Evolutionary conservation across 805 yeast genomes (phyloP).

Genomic region (Lipomyces oligophaga): DNA sequence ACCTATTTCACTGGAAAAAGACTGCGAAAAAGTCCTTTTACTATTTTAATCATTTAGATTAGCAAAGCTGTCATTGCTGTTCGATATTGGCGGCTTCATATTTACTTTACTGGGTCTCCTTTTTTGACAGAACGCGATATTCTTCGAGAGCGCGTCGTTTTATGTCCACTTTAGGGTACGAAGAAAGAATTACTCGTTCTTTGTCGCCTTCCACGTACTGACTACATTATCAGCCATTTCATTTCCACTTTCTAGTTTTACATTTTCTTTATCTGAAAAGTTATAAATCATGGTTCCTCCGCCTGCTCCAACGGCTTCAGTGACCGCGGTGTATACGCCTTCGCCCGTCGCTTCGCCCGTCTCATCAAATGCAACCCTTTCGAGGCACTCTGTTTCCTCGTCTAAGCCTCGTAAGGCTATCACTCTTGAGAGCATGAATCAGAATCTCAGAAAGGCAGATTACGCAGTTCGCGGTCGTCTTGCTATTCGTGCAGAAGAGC

Average conservation of each 20-base stretch:
- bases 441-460: constrained; percentile 73
- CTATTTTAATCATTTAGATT: no score
- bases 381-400: neutral
- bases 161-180: no score
- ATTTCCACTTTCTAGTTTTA: neutral
- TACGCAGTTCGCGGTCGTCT: constrained; percentile 95
- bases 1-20: no score
- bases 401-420: constrained; percentile 32
- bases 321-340: neutral
- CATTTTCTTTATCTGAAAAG: neutral
- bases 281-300: constrained; percentile 5
- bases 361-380: neutral
- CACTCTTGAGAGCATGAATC: constrained; percentile 57
- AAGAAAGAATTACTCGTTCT: no score
- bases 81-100: no score
- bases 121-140: no score
- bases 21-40: no score
- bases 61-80: no score
- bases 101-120: no score
- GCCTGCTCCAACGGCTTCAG: constrained; percentile 6
- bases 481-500: constrained; percentile 89
- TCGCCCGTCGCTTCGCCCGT: constrained; percentile 3
- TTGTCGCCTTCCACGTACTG: neutral
- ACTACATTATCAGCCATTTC: neutral
- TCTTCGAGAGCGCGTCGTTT: no score